Conservation (phyloP, 768 basidiomycete genomes). For the Hydnomerulius pinastri region DNA sequence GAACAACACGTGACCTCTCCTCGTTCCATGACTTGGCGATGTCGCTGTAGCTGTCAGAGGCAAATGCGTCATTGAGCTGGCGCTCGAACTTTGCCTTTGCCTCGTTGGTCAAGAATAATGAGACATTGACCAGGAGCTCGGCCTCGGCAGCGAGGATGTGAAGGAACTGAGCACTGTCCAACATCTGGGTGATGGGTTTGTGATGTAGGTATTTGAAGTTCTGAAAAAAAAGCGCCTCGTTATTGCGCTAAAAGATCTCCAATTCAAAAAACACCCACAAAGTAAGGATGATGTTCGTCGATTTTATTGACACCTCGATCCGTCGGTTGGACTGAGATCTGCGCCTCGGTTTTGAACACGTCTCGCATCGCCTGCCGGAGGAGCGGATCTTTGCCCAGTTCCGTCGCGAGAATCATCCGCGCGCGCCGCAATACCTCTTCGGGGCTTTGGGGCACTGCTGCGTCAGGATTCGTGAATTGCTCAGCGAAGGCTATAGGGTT, state of each 20-base stretch:
- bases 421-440: constrained; percentile 75
- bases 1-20: constrained; percentile 75
- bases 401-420: constrained; percentile 83
- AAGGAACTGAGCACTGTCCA: constrained; percentile 77
- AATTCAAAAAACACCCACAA: constrained; percentile 45
- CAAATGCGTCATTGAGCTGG: constrained; percentile 76
- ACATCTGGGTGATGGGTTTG: constrained; percentile 73
- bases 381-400: constrained; percentile 91
- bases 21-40: constrained; percentile 91
- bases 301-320: constrained; percentile 82
- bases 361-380: constrained; percentile 78
- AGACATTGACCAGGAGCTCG: constrained; percentile 82
- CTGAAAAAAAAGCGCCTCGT: constrained; percentile 40
- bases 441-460: constrained; percentile 52
- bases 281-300: constrained; percentile 71
- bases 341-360: constrained; percentile 71
- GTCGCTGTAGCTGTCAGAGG: constrained; percentile 83
- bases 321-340: constrained; percentile 81
- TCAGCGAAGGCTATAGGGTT: constrained; percentile 83
- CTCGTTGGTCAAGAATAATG: constrained; percentile 65
- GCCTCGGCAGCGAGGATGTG: constrained; percentile 89
- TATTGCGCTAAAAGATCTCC: neutral
- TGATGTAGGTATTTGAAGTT: constrained; percentile 91
- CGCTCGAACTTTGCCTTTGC: constrained; percentile 70
- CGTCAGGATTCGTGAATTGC: constrained; percentile 77